Base-by-base conservation (phyloP, 1,139 yeast species). In the Yamadazyma epiphylla region DNA sequence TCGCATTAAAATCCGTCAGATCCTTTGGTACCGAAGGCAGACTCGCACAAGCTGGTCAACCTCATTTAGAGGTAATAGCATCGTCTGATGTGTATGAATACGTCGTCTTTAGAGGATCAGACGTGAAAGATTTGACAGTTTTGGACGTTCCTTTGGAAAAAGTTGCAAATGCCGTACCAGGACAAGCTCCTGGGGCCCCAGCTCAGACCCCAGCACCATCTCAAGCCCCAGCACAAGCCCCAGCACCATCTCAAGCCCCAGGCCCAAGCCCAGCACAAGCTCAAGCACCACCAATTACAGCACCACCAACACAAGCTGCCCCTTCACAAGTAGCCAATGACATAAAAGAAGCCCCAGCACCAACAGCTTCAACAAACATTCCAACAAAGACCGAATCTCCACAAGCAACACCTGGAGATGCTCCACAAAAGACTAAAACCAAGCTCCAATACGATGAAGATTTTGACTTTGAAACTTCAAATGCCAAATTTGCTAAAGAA, bases 1-100 rank as follows among this genome's bases (percentile, higher is more conserved):
- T 91, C 31, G 83, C 97, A 11, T 71, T 91, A 48, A 74, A 75
- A 33, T 71, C 80, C 30, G 98, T 91, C 28, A 75, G 89, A 40
- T 80, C 89, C 31, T 82, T 81, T 47, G 98, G 98, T 33, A 84
- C 97, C 11, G 98, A 91, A 55, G 96, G 95, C 17, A 76, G 98
- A 48, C 70, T 83, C 47, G 69, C 71, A 15, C 56, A 52, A 30
- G 48, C 46, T 27, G 78, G 79, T 21, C 85, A 82, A 54, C 83
- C 87, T 1, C 43, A 70, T 15, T 69, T 74, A 41, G 95, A 87
- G 54, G 80, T 88, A 26, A 74, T 80, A 34, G 87, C 96, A 5
- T 77, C 84, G 11, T 69, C 70, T 25, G 85, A 80, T 30, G 71
- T 83, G 13, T 86, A 79, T 54, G 91, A 86, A 26, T 77, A 76